Evolutionary conservation across 2,329 filamentous ascomycete species (phyloP), one percentile per base, ranked within the genome.

Genomic region (Colletotrichum spaethianum): DNA sequence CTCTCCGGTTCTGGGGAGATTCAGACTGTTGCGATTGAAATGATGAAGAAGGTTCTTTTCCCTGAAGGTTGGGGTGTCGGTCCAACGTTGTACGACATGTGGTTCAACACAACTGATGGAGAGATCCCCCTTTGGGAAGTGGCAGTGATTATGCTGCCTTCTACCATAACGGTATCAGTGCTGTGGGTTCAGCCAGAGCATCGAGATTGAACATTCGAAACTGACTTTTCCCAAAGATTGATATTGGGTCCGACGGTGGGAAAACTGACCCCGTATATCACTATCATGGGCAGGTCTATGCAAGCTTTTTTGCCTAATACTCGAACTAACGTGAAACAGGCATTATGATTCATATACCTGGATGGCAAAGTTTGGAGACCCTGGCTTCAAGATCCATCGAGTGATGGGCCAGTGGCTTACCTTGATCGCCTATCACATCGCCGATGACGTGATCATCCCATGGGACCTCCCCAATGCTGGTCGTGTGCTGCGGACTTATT

Each of bases 311-410:
- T 23, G 60, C 18, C n/a, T 12, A 14, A 8, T n/a, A 6, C 1
- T 2, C 48, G 4, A 44, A 20, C 60, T 63, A 23, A 63, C 18
- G 8, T 20, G 44, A 12, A 36, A 5, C 2, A 72, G 69, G 23
- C 63, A 72, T 28, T 72, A 72, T 4, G 69, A 72, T 31, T 72
- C 40, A 0, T 87, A 86, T 72, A 82, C 85, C 70, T 89, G 87
- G 87, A 88, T 89, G 86, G 75, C 78, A 0, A 84, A 80, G 0
- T 88, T 83, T 68, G 87, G 85, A 6, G 87, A 89, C 74, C 85
- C 85, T 0, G 86, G 83, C 2, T 88, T 87, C 76, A 77, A 81
- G 56, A 82, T 83, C 1, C 87, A 89, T 74, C 82, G 82, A 9
- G 85, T 83, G 3, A 86, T 89, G 74, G 86, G 85, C 7, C 84